Evolutionary conservation across 1,284 basidiomycete species (phyloP).

Genomic region (Sanghuangporus weigelae): DNA sequence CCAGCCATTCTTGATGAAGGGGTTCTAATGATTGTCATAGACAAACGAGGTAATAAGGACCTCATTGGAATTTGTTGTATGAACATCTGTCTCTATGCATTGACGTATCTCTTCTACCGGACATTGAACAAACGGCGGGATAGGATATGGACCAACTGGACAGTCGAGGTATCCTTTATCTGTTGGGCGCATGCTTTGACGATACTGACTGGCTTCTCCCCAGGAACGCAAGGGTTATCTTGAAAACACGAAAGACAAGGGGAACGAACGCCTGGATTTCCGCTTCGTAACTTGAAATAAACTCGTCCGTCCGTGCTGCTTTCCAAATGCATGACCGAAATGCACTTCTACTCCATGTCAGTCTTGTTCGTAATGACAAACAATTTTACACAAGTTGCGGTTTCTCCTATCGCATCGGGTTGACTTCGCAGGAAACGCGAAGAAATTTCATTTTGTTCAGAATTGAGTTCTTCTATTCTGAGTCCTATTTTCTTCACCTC

Average conservation of each 20-base stretch:
- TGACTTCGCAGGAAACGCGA: not conserved
- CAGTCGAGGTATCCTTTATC: slow-evolving; percentile 37
- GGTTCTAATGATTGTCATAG: slow-evolving; percentile 16
- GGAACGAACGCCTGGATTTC: slow-evolving; percentile 54
- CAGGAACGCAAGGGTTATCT: slow-evolving; percentile 53
- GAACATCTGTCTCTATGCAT: slow-evolving; percentile 47
- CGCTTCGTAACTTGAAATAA: slow-evolving; percentile 46
- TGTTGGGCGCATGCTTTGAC: not conserved
- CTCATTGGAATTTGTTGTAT: slow-evolving; percentile 40
- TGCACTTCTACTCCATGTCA: no score
- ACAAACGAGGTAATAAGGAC: slow-evolving; percentile 40
- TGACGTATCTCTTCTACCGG: slow-evolving; percentile 51
- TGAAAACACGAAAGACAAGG: slow-evolving; percentile 51
- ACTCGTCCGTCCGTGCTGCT: not conserved
- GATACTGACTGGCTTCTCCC: not conserved
- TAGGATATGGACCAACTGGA: slow-evolving; percentile 47
- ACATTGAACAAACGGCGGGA: slow-evolving; percentile 47
- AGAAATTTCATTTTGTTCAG: not conserved
- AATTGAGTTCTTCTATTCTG: slow-evolving; percentile 1
- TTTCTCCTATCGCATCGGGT: not conserved
- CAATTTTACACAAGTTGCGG: not conserved
- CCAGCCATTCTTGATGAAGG: not conserved
- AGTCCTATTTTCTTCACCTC: not conserved
- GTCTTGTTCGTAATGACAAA: not conserved
- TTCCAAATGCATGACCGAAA: not conserved